Evolutionary conservation across 1,284 basidiomycete genomes (phyloP), one percentile per base, ranked within the genome.

Genomic region (Pterula multifida): DNA sequence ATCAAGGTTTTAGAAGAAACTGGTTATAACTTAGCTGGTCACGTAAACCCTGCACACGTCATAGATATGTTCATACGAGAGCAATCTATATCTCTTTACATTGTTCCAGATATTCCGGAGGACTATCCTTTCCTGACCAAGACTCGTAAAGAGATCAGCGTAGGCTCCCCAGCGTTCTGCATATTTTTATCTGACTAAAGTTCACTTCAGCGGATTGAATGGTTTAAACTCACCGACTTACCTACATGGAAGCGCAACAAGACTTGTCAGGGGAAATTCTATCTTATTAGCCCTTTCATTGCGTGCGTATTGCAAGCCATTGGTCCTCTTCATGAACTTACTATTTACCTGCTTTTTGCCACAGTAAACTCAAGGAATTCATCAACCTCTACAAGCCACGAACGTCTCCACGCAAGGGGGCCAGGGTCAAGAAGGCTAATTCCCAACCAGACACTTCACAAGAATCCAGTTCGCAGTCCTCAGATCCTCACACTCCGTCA

Each of bases 141-240:
- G 65, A 98, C 96, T 2, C 76, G 95, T 54, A 98, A 98, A 68
- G 96, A 99, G 72, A 99, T 99, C 60, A 96, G 93, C 60, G 94
- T 97, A 72, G 63, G 90, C 70, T 21, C 44, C 26, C 47, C 42
- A 26, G 36, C 45, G 24, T 26, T 42, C 45, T 22, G 44, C 19
- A 32, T 48, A 35, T 45, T 25, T 24, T 19, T 49, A 50, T 46
- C 32, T 24, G n/a, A 51, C 53, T 59, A 9, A 45, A 36, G 22
- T 47, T 50, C 36, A 28, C 44, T 52, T 49, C 58, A 96, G 93
- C 89, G 89, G 71, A 98, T 98, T 58, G 86, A 94, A 61, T 99
- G 96, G 96, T 98, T 97, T 65, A 82, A 73, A 54, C 69, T 98
- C 45, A 72, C 76, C 26, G 93, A 98, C 63, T 71, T 99, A 21